Evolutionary conservation across 805 yeast species (phyloP).

Genomic region (Teunomyces barrocoloradensis): DNA sequence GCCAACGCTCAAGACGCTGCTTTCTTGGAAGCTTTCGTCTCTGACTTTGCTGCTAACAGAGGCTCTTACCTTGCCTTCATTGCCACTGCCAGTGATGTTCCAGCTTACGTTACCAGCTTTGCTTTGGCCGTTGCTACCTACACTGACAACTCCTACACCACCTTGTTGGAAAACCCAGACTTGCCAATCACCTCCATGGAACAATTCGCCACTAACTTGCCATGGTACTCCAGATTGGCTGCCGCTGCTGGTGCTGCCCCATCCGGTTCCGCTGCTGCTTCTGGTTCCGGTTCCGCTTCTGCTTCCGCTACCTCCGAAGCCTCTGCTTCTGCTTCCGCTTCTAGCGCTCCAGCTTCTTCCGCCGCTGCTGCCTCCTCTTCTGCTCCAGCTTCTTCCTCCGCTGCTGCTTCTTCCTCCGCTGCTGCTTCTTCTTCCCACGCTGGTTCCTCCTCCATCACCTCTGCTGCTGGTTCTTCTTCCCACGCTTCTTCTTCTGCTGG

Average conservation of each 20-base stretch:
- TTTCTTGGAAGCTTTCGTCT: slow-evolving; percentile 35
- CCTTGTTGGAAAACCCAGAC: slow-evolving; percentile 29
- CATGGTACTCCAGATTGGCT: slow-evolving; percentile 32
- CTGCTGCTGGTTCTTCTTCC: not conserved
- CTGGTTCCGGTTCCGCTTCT: slow-evolving; percentile 11
- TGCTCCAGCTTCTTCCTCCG: slow-evolving; percentile 3
- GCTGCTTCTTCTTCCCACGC: not conserved
- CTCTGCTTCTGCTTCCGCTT: slow-evolving; percentile 5
- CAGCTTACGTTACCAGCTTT: slow-evolving; percentile 27
- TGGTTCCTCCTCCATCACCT: not conserved
- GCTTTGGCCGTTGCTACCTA: slow-evolving; percentile 35
- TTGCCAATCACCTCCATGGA: slow-evolving; percentile 23
- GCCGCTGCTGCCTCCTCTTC: slow-evolving; percentile 11
- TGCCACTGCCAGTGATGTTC: slow-evolving; percentile 23
- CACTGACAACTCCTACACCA: slow-evolving; percentile 46
- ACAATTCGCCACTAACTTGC: slow-evolving; percentile 34
- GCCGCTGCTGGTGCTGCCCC: slow-evolving; percentile 7
- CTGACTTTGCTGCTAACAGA: slow-evolving; percentile 31
- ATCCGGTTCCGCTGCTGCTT: slow-evolving; percentile 9
- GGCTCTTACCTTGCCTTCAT: slow-evolving; percentile 31
- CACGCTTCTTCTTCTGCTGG: slow-evolving; percentile 4
- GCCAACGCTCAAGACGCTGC: slow-evolving; percentile 18
- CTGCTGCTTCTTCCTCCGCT: slow-evolving; percentile 3
- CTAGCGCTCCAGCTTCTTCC: slow-evolving; percentile 6
- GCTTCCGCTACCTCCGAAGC: slow-evolving; percentile 16